Evolutionary conservation across 345 rosid genomes (phyloP).

Genomic region (Hibiscus mutabilis): DNA sequence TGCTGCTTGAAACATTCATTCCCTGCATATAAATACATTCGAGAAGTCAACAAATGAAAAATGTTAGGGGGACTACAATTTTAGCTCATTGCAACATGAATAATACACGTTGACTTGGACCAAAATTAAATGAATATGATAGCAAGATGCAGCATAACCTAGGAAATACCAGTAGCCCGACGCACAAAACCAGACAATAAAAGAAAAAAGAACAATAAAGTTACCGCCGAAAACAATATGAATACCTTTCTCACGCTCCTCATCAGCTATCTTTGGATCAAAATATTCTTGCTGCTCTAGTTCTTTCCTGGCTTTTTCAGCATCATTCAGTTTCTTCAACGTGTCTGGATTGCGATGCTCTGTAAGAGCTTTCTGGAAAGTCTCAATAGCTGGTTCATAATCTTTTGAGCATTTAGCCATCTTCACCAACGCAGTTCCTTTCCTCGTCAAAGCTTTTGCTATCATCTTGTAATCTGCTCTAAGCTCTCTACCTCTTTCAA

Average conservation of each 20-base stretch:
- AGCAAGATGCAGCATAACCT: too few relatives aligned
- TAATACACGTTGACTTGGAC: not conserved
- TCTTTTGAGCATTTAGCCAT: constrained; percentile 76
- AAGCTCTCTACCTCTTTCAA: constrained; percentile 93
- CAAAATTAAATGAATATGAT: not conserved
- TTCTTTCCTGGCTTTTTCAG: constrained; percentile 88
- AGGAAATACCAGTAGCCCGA: too few relatives aligned
- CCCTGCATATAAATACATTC: constrained; percentile 33
- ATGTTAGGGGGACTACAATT: not conserved
- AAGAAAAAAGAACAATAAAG: not conserved
- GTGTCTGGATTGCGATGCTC: constrained; percentile 99
- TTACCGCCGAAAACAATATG: not conserved
- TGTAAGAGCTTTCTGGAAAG: constrained; percentile 98
- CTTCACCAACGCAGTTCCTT: constrained; percentile 81
- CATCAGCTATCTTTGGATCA: constrained; percentile 84
- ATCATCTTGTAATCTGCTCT: constrained; percentile 96
- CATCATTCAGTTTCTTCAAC: constrained; percentile 83
- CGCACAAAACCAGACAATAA: not conserved
- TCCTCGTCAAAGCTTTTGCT: constrained; percentile 95
- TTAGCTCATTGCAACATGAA: not conserved
- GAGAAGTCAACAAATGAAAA: not conserved
- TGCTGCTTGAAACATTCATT: constrained; percentile 89
- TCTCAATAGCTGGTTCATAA: constrained; percentile 81
- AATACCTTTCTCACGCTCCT: constrained; percentile 96
- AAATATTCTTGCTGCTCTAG: constrained; percentile 85